Base-by-base conservation (phyloP, 129 eudicot species). In the Lactuca saligna region DNA sequence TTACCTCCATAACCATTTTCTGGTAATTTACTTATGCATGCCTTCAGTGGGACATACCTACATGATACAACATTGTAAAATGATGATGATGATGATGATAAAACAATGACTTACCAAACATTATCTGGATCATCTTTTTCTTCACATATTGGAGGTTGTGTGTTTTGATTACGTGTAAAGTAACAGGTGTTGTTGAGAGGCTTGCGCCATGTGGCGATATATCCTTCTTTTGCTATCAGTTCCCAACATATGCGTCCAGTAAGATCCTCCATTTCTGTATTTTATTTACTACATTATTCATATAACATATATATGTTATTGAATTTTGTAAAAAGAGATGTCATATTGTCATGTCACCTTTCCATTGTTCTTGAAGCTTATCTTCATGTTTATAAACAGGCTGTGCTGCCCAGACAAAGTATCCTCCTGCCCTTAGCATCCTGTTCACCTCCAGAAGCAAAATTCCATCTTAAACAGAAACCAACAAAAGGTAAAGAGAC, bases 391-490 rank as follows among this genome's bases (percentile, higher is more conserved):
- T 82, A 78, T 90, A 82, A 73, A 90, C 91, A 55, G 97, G 89
- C 48, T 82, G 87, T 72, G 91, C 91, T 7, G 88, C 95, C 97
- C 91, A 91, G 6, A 79, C 82, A 70, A 91, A 87, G 75, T 87
- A 87, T 73, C 97, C 95, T 67, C 97, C 95, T 9, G 80, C 97
- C 82, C 97, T 80, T 54, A 91, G 84, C 78, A 91, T 72, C 84
- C 97, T 81, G 78, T 91, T 83, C 65, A 80, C 91, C 95, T 91
- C 97, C 70, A 91, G 85, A 72, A 91, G 95, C 80, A 85, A 82
- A 83, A 91, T 81, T 63, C 97, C 97, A 85, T 81, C 97, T 91
- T 73, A 70, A 75, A 71, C 71, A 81, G 63, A 78, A 63, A 17
- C 15, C 20, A 67, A 57, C 29, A 57, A 65, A 64, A 66, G 35